These are phyloP conservation scores for Ogataea nitratoaversa DNA, from an alignment of 805 yeast species.

Conservation along the genomic window DNA sequence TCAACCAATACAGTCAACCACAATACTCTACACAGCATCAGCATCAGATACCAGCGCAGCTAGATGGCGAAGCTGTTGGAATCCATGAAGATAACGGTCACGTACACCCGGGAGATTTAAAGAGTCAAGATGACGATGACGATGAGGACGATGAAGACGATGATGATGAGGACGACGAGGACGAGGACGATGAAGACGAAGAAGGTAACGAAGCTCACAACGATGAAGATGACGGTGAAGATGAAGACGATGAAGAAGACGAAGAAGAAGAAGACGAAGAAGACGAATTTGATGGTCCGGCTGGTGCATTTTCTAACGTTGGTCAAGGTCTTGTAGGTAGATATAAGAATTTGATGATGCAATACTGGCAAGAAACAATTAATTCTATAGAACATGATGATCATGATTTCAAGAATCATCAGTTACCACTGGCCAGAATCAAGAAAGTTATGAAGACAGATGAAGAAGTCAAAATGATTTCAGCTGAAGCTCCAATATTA, in stretches of 20 bases:
- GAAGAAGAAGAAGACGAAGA: constrained; percentile 35
- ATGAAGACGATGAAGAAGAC: constrained; percentile 26
- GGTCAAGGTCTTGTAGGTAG: constrained; percentile 87
- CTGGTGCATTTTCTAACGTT: constrained; percentile 58
- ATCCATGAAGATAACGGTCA: no score
- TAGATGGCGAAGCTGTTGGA: background rate
- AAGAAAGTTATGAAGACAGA: constrained; percentile 98
- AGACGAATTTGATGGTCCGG: constrained; percentile 32
- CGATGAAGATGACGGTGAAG: constrained; percentile 12
- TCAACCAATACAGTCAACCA: constrained; percentile 6
- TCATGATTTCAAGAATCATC: constrained; percentile 91
- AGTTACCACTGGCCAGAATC: constrained; percentile 91
- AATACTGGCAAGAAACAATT: constrained; percentile 96
- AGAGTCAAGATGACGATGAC: background rate
- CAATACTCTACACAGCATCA: constrained; percentile 1
- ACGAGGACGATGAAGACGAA: constrained; percentile 30
- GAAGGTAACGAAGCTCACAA: constrained; percentile 22
- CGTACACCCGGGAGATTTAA: no score
- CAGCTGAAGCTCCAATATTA: constrained; percentile 96
- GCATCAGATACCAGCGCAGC: constrained; percentile 10
- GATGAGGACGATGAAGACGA: constrained; percentile 13
- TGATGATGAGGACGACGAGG: constrained; percentile 20
- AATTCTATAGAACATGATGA: constrained; percentile 83
- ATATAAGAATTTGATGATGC: constrained; percentile 85
- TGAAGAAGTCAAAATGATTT: constrained; percentile 94